Evolutionary conservation across 2,329 filamentous ascomycete species (phyloP).

Genomic region (Colletotrichum sp.): DNA sequence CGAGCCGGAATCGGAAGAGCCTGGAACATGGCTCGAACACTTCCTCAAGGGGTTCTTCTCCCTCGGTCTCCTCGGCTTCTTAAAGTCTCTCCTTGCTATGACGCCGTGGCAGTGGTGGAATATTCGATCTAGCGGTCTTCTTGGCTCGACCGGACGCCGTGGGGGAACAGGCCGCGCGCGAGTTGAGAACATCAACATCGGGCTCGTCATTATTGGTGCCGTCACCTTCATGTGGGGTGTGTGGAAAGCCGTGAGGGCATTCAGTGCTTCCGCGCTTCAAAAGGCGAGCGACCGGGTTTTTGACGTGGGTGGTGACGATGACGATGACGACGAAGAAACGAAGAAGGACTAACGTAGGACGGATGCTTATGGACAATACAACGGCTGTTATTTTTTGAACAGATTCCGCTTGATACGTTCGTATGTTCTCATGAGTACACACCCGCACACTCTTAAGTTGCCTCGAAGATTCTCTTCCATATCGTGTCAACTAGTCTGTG

Average conservation of each 20-base stretch:
- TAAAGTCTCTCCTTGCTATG: conserved; percentile 79
- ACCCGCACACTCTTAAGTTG: conserved; percentile 96
- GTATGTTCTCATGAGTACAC: not conserved
- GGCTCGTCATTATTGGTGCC: conserved; percentile 81
- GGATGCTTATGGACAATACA: conserved; percentile 2
- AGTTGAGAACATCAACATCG: conserved; percentile 78
- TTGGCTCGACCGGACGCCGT: conserved; percentile 57
- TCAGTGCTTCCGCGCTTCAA: conserved; percentile 76
- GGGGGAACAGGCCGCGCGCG: conserved; percentile 76
- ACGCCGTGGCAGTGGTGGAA: conserved; percentile 81
- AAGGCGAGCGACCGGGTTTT: conserved; percentile 80
- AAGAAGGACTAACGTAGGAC: conserved; percentile 20
- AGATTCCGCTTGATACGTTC: conserved; percentile 9
- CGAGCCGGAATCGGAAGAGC: conserved; percentile 42
- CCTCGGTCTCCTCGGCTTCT: conserved; percentile 82
- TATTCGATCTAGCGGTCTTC: conserved; percentile 65
- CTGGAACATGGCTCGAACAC: conserved; percentile 77
- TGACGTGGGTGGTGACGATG: conserved; percentile 73
- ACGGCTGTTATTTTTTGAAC: conserved; percentile 12
- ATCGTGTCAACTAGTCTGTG: conserved; percentile 95
- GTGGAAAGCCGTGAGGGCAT: conserved; percentile 80
- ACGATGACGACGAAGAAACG: conserved; percentile 60
- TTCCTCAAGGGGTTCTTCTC: conserved; percentile 91
- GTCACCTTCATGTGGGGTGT: conserved; percentile 82
- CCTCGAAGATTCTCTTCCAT: conserved; percentile 77